Evolutionary conservation across 176 grass and related monocot species (phyloP), one percentile per base, ranked within the genome.

Genomic region (Carex myosuroides): DNA sequence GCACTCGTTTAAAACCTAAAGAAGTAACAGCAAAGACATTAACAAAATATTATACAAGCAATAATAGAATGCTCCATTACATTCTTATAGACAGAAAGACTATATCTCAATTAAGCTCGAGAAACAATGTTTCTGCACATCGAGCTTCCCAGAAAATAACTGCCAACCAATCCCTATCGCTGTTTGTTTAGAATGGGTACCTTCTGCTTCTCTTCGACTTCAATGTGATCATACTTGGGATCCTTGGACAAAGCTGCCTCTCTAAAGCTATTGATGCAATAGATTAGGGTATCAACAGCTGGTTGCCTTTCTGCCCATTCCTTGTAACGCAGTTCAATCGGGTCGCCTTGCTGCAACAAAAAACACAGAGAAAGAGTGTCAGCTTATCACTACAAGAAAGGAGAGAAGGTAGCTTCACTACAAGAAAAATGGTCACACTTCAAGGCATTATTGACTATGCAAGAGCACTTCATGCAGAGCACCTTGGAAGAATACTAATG

Each of bases 261-360:
- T 88, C 90, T 94, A 57, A 96, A 96, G 83, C 93, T 99, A 73
- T 75, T 89, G 81, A 99, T 99, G 61, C 91, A 96, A 59, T 95
- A 91, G 26, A 52, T 18, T 52, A 95, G 85, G 90, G 94, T 91
- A 41, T 88, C 85, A 67, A 90, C 58, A 11, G 90, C 84, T 6
- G 93, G 89, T 60, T 87, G 91, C 86, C 96, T 87, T 35, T 92
- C 96, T 1, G 20, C 84, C 93, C 91, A 99, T 62, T 99, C 96
- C 44, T 87, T 95, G 83, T 88, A 88, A 2, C 96, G 85, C 20
- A 48, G 30, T 24, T 95, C 96, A 30, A 95, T 94, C 0, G 96
- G 96, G 46, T 83, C 89, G 9, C 95, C 92, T 72, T 88, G 84
- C 96, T 99, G 79, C 62, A 87, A 26, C 14, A 14, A 3, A 48